A percentile compares a stretch with the other conserved stretches of the same genome.
Conservation (phyloP, 371 early-diverging fungal species). For the Blakeslea trispora region DNA sequence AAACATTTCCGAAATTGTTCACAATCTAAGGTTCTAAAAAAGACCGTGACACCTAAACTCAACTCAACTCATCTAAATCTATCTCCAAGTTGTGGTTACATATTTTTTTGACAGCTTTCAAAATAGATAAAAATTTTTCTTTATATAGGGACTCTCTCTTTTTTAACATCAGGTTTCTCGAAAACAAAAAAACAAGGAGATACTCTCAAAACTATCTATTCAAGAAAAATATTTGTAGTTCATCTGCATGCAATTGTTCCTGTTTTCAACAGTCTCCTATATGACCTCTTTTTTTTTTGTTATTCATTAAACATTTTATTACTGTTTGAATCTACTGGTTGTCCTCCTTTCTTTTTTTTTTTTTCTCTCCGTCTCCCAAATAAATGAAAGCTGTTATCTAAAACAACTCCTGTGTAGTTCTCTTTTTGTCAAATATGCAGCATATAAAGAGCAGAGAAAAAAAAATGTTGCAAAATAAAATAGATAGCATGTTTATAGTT, state of each 20-base stretch:
- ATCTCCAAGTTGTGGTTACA: constrained; percentile 16
- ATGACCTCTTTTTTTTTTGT: not conserved
- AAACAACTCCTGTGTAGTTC: too few relatives aligned
- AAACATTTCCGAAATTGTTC: constrained; percentile 45
- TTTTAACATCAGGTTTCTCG: not conserved
- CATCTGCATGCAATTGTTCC: too few relatives aligned
- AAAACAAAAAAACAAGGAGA: too few relatives aligned
- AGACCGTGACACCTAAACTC: not conserved
- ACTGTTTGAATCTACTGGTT: not conserved
- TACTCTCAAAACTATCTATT: too few relatives aligned
- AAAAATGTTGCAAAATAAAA: too few relatives aligned
- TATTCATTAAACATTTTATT: not conserved
- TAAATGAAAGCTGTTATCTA: too few relatives aligned
- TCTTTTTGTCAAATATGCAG: not conserved
- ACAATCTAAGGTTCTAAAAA: constrained; percentile 28
- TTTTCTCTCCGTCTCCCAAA: too few relatives aligned
- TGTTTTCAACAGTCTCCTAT: too few relatives aligned
- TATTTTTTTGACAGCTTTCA: not conserved
- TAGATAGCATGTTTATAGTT: not conserved
- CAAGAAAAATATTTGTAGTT: too few relatives aligned
- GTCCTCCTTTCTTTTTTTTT: too few relatives aligned
- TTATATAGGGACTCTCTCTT: not conserved
- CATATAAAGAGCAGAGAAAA: not conserved
- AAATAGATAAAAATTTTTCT: too few relatives aligned
- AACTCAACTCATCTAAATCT: too few relatives aligned